Evolutionary conservation across 2,329 filamentous ascomycete species (phyloP).

Genomic region (Colletotrichum sp.): DNA sequence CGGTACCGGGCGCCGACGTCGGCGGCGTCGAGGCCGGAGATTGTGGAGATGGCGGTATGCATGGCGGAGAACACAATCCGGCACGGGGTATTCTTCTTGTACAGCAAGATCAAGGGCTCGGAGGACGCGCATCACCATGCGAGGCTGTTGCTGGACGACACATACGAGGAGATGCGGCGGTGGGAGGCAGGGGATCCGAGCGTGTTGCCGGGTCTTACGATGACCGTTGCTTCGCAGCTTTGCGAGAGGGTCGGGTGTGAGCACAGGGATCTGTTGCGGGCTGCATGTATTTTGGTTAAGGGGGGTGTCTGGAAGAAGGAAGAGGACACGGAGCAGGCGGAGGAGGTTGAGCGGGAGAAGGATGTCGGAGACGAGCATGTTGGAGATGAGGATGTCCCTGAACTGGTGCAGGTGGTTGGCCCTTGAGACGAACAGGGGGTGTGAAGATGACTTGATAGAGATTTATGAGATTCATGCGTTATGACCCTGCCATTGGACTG

Average conservation of each 20-base stretch:
- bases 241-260: conserved; percentile 8
- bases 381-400: background rate
- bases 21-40: background rate
- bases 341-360: background rate
- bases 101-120: background rate
- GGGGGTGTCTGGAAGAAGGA: conserved; percentile 2
- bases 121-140: conserved; percentile 10
- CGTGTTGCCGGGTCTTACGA: conserved; percentile 17
- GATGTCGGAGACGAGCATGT: background rate
- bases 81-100: conserved; percentile 20
- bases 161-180: conserved; percentile 16
- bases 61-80: conserved; percentile 20
- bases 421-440: background rate
- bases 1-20: background rate
- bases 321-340: background rate
- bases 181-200: conserved; percentile 19
- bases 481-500: background rate
- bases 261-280: background rate
- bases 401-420: background rate
- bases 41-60: conserved; percentile 16
- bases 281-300: conserved; percentile 7
- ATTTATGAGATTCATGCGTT: background rate
- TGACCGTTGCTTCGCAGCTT: conserved; percentile 8
- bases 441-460: background rate
- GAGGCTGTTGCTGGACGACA: conserved; percentile 12